phyloP scores from a whole-genome alignment of 768 basidiomycete genomes.

The Boletales sp. region DNA sequence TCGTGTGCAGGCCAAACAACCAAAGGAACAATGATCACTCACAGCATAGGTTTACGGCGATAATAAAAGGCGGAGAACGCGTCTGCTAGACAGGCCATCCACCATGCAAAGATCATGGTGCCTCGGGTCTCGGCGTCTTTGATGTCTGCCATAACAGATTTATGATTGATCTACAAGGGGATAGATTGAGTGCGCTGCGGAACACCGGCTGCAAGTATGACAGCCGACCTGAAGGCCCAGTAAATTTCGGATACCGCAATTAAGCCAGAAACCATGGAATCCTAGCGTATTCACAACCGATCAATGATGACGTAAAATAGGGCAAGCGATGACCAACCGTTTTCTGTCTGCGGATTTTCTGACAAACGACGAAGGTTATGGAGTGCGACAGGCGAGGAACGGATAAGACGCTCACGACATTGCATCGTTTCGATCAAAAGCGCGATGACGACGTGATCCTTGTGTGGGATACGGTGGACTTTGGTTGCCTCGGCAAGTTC shows the following conservation, averaged over 20 bases:
- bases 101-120: slow-evolving; percentile 91
- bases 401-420: slow-evolving; percentile 64
- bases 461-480: slow-evolving; percentile 74
- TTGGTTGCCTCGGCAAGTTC: slow-evolving; percentile 86
- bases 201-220: slow-evolving; percentile 9
- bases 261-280: slow-evolving; percentile 83
- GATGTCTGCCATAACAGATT: slow-evolving; percentile 70
- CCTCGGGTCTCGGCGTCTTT: slow-evolving; percentile 72
- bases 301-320: slow-evolving; percentile 9
- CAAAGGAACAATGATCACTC: slow-evolving; percentile 20
- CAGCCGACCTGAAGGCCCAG: slow-evolving; percentile 64
- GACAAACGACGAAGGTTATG: slow-evolving; percentile 9
- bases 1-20: background rate
- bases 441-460: slow-evolving; percentile 80
- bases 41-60: slow-evolving; percentile 78
- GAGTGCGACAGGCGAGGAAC: background rate
- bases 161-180: slow-evolving; percentile 69
- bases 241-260: slow-evolving; percentile 72
- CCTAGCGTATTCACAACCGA: slow-evolving; percentile 42
- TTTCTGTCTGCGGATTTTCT: slow-evolving; percentile 74
- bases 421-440: slow-evolving; percentile 81
- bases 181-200: slow-evolving; percentile 5
- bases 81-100: slow-evolving; percentile 87
- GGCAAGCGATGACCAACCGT: slow-evolving; percentile 43
- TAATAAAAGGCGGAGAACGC: slow-evolving; percentile 83